Conservation (phyloP, 2,329 filamentous ascomycete species). For the Penicillium verrucosum region DNA sequence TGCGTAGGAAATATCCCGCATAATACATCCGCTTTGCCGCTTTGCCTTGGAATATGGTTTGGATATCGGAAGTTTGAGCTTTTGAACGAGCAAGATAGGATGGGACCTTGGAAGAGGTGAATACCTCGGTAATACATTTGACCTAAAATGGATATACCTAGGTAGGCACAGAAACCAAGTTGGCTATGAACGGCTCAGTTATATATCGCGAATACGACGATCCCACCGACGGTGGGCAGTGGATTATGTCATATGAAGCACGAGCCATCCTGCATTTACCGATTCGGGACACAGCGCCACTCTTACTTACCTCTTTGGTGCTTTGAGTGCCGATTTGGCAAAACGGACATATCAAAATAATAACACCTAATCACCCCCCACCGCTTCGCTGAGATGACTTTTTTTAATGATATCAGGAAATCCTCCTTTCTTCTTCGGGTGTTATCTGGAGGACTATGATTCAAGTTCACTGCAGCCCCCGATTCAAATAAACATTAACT, state of each 20-base stretch:
- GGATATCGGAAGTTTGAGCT: not conserved
- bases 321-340: not conserved
- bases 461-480: slow-evolving; percentile 1
- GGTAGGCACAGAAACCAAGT: not conserved
- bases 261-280: slow-evolving; percentile 13
- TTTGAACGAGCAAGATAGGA: not conserved
- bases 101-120: not conserved
- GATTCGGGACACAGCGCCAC: slow-evolving; percentile 4
- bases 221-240: not conserved
- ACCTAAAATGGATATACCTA: not conserved
- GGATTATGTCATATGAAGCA: slow-evolving; percentile 9
- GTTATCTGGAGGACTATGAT: not conserved
- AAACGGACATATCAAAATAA: not conserved
- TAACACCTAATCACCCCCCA: not conserved
- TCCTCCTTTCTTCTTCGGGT: not conserved
- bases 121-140: not conserved
- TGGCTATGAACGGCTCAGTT: not conserved
- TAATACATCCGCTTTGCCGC: not conserved
- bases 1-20: not conserved
- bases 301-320: not conserved
- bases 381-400: not conserved
- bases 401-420: not conserved
- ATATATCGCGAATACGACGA: not conserved
- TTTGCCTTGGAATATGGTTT: not conserved
- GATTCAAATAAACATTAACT: not conserved